phyloP scores from a whole-genome alignment of 805 yeast species.

The Isabelozyma rhagii region DNA sequence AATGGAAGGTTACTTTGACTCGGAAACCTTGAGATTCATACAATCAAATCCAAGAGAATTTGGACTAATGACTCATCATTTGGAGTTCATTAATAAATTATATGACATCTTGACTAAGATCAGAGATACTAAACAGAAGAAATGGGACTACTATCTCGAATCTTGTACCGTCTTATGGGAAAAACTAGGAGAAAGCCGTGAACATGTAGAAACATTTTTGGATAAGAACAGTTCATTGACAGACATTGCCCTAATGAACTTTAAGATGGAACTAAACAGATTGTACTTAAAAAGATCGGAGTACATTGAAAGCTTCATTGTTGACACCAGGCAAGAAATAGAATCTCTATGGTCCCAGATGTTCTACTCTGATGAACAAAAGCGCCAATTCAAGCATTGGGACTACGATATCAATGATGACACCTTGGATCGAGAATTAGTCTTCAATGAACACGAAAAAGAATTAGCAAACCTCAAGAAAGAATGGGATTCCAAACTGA shows the following conservation, averaged over 20 bases:
- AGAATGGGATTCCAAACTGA: conserved; percentile 49
- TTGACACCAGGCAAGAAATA: conserved; percentile 58
- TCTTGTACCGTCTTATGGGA: conserved; percentile 55
- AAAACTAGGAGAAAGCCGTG: conserved; percentile 48
- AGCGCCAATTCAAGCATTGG: conserved; percentile 43
- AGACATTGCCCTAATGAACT: conserved; percentile 43
- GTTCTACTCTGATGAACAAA: conserved; percentile 54
- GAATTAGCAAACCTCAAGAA: conserved; percentile 54
- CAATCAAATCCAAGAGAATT: conserved; percentile 34
- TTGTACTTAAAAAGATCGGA: conserved; percentile 59
- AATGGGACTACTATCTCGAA: conserved; percentile 27
- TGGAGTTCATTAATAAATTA: conserved; percentile 28
- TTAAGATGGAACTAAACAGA: conserved; percentile 54
- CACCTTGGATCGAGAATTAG: conserved; percentile 50
- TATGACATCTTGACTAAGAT: conserved; percentile 27
- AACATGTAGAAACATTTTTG: conserved; percentile 42
- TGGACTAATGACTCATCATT: conserved; percentile 35
- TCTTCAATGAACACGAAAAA: conserved; percentile 60
- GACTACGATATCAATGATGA: conserved; percentile 32
- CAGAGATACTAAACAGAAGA: conserved; percentile 33
- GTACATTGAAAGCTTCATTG: conserved; percentile 65
- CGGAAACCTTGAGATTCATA: conserved; percentile 35
- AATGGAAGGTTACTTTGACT: conserved; percentile 33
- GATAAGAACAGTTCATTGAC: conserved; percentile 46
- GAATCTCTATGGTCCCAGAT: conserved; percentile 60